Base-by-base conservation (phyloP, 495 filamentous ascomycete species). In the Xylaria scruposa region DNA sequence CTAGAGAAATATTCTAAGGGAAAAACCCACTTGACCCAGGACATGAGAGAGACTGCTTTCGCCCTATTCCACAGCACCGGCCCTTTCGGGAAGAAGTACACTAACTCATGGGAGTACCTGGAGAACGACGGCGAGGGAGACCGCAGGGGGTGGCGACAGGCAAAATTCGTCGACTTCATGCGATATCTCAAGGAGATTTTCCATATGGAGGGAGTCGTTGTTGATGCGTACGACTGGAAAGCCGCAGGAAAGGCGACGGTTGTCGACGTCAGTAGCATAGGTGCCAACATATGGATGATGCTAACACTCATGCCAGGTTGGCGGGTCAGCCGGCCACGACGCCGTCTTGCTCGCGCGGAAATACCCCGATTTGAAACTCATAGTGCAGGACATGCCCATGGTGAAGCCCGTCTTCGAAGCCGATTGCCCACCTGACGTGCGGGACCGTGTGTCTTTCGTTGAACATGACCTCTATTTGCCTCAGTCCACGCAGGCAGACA, bases 401-500 rank as follows among this genome's bases (percentile, higher is more conserved):
- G 72, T 79, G 1, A 66, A 78, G 58, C 66, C 71, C 0, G 78
- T 76, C 4, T 81, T 76, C 68, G 76, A 75, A 8, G 69, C 73
- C 2, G 67, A 71, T 47, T 69, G 79, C 2, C 77, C 79, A 10
- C 74, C 74, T 21, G 73, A 78, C 5, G 63, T 87, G 5, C 70
- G 70, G 15, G 67, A 69, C 29, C 81, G 86, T 2, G 78, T 89
- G 56, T 69, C 73, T 0, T 89, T 85, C 73, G 72, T 80, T 58
- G 80, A 75, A 21, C 83, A 89, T 54, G 81, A 88, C 67, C 85
- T 90, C 71, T 85, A 87, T 77, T 63, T 81, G 38, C 73, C 77
- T 4, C 86, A 90, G 73, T 80, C 84, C 0, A 74, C 85, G n/a
- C 75, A 76, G 17, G 88, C 88, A 6, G 85, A 88, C 56, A 81